Evolutionary conservation across 345 rosid species (phyloP).

Genomic region (Hibiscus tridactylites): DNA sequence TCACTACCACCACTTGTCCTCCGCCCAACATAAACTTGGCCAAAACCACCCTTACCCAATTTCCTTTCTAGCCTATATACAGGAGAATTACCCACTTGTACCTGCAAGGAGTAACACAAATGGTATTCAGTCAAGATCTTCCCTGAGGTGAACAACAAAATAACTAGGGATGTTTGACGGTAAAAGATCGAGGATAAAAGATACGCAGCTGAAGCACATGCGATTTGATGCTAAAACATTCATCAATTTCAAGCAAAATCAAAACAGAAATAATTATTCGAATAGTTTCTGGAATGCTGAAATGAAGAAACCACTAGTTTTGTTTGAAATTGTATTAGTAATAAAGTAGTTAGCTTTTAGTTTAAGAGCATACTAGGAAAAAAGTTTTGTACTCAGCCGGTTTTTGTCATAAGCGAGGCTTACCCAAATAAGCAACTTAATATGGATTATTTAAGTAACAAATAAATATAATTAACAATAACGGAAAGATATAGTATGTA

Average conservation of each 20-base stretch:
- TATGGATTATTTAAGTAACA: neutral
- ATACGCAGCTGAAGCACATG: neutral
- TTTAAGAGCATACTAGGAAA: neutral
- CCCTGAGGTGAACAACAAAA: neutral
- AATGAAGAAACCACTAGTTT: neutral
- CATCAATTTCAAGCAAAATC: neutral
- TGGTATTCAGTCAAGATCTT: neutral
- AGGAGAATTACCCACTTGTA: slow-evolving; percentile 89
- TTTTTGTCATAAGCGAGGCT: neutral
- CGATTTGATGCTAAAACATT: neutral
- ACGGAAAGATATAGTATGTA: slow-evolving; percentile 6
- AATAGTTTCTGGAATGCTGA: neutral
- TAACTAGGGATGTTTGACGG: neutral
- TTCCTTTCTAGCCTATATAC: slow-evolving; percentile 71
- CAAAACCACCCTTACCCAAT: slow-evolving; percentile 98
- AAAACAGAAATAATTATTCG: neutral
- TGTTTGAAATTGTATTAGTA: neutral
- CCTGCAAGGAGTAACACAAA: slow-evolving; percentile 30
- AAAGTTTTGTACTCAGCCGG: neutral
- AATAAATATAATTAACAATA: neutral
- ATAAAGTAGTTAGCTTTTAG: neutral
- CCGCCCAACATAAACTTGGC: slow-evolving; percentile 94
- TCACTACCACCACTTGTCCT: slow-evolving; percentile 59
- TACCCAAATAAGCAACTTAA: neutral
- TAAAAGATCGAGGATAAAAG: neutral